Percentiles rank a stretch among this genome's conserved stretches.
phyloP scores from a whole-genome alignment of 1,139 yeast species.

The Protomyces macrosporus region DNA sequence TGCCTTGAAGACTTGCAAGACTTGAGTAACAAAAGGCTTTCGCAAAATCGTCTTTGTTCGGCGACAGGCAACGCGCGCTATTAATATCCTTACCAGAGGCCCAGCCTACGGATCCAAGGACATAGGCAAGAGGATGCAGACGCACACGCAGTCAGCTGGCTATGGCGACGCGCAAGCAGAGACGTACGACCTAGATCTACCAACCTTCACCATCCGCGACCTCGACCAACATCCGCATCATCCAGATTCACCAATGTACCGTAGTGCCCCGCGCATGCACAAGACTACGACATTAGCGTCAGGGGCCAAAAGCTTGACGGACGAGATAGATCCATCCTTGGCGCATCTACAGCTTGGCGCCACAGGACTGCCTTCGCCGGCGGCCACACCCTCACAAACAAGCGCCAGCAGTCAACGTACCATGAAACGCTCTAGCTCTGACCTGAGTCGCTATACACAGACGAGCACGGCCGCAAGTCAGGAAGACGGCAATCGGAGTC shows the following conservation, averaged over 20 bases:
- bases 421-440: slow-evolving; percentile 16
- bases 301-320: background rate
- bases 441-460: slow-evolving; percentile 6
- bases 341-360: background rate
- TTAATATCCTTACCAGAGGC: too few species aligned
- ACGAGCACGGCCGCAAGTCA: background rate
- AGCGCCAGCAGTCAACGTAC: background rate
- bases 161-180: too few species aligned
- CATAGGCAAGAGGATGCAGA: too few species aligned
- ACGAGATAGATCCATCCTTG: background rate
- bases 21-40: too few species aligned
- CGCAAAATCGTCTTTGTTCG: too few species aligned
- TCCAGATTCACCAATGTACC: slow-evolving; percentile 2
- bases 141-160: too few species aligned
- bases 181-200: background rate
- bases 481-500: background rate
- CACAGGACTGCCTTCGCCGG: background rate
- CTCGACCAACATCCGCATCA: slow-evolving; percentile 22
- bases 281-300: background rate
- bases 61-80: too few species aligned
- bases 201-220: slow-evolving; percentile 20
- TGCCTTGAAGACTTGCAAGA: too few species aligned
- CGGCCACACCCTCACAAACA: background rate
- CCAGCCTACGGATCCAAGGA: too few species aligned
- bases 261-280: background rate